These are phyloP conservation scores for Amborella trichopoda DNA, from an alignment of 164 flowering plant species.

Conservation along the genomic window DNA sequence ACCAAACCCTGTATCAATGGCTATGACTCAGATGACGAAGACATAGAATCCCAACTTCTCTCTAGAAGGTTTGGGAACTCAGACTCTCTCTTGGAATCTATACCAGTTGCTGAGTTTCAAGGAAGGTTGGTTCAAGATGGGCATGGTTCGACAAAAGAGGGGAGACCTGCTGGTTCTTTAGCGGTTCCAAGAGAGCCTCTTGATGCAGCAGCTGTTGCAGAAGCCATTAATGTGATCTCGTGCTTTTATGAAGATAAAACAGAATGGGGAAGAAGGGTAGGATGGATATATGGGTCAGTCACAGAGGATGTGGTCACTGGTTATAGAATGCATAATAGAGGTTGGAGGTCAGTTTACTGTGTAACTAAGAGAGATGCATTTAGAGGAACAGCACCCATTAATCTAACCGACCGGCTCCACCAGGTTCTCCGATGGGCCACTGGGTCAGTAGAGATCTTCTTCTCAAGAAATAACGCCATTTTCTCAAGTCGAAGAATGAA, in stretches of 20 bases:
- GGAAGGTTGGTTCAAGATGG: slow-evolving; percentile 62
- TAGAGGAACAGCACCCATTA: slow-evolving; percentile 96
- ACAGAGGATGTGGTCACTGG: slow-evolving; percentile 98
- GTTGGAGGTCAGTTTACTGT: slow-evolving; percentile 92
- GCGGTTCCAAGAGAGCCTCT: slow-evolving; percentile 81
- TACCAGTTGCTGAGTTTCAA: slow-evolving; percentile 81
- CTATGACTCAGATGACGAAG: slow-evolving; percentile 22
- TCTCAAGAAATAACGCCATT: slow-evolving; percentile 79
- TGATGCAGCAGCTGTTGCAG: slow-evolving; percentile 80
- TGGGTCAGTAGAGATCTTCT: slow-evolving; percentile 93
- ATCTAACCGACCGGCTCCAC: slow-evolving; percentile 79
- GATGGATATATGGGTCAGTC: slow-evolving; percentile 96
- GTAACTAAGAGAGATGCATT: slow-evolving; percentile 88
- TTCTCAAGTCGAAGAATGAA: slow-evolving; percentile 69
- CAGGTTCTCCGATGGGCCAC: slow-evolving; percentile 98
- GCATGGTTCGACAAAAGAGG: neutral
- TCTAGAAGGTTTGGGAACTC: slow-evolving; percentile 82
- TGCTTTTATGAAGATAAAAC: slow-evolving; percentile 88
- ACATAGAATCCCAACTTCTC: slow-evolving; percentile 41
- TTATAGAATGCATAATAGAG: slow-evolving; percentile 90
- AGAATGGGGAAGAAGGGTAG: slow-evolving; percentile 88
- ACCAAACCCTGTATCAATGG: neutral
- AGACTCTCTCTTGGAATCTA: slow-evolving; percentile 44
- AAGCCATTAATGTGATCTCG: slow-evolving; percentile 73
- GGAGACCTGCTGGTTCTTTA: slow-evolving; percentile 45